These are phyloP conservation scores for Carex pumila DNA, from an alignment of 176 grass and related monocot genomes.

Conservation along the genomic window DNA sequence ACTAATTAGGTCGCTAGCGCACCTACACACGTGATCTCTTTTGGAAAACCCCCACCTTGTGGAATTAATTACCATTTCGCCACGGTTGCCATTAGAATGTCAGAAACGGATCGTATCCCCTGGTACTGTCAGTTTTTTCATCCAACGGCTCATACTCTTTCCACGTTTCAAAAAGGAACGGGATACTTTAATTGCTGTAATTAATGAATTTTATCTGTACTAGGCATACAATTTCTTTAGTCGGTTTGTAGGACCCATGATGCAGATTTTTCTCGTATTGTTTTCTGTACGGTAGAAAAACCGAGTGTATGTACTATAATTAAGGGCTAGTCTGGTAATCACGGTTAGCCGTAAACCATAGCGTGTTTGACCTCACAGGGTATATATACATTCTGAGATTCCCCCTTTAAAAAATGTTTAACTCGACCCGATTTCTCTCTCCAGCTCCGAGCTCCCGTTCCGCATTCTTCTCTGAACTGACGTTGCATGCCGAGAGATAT, in stretches of 20 bases:
- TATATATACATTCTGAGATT: constrained; percentile 31
- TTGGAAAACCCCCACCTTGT: background rate
- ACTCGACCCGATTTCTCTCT: background rate
- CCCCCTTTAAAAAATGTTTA: constrained; percentile 25
- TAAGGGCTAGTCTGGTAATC: background rate
- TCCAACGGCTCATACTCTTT: background rate
- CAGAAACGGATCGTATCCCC: constrained; percentile 1
- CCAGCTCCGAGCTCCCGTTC: background rate
- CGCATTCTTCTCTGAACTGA: background rate
- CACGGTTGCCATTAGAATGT: background rate
- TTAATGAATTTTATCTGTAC: background rate
- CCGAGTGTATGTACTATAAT: background rate
- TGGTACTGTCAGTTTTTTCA: background rate
- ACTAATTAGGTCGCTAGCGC: constrained; percentile 12
- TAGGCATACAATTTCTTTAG: background rate
- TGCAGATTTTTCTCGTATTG: background rate
- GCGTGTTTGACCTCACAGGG: constrained; percentile 17
- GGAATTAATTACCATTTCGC: background rate
- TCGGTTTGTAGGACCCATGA: background rate
- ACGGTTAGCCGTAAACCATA: constrained; percentile 16
- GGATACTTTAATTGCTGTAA: background rate
- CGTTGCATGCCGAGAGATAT: background rate
- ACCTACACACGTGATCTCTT: constrained; percentile 18
- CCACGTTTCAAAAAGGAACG: background rate
- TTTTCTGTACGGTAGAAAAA: background rate